Conservation (phyloP, 1,139 yeast genomes). For the Kazachstania sp. region DNA sequence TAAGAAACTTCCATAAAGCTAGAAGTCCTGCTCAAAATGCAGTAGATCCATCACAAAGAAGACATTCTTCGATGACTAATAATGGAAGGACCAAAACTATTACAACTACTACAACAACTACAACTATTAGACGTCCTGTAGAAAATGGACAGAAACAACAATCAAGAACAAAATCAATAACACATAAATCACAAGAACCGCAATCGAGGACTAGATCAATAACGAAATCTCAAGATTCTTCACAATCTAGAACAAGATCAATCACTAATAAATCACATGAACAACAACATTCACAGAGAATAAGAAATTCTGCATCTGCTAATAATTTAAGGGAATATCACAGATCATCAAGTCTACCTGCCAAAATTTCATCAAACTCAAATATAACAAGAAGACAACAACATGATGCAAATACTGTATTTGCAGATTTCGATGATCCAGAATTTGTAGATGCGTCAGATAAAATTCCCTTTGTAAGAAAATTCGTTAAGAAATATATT, state of each 20-base stretch:
- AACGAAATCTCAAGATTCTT: neutral
- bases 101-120: neutral
- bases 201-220: neutral
- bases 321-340: constrained; percentile 2
- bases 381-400: constrained; percentile 8
- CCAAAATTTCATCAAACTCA: neutral
- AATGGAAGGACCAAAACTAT: neutral
- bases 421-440: constrained; percentile 25
- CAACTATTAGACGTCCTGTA: neutral
- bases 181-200: neutral
- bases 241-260: neutral
- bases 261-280: neutral
- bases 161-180: too few species aligned
- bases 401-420: constrained; percentile 19
- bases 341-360: constrained; percentile 16
- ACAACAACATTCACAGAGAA: neutral
- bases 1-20: constrained; percentile 6
- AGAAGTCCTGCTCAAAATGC: neutral
- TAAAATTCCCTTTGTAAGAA: neutral
- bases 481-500: constrained; percentile 35
- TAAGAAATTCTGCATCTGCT: constrained; percentile 2
- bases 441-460: constrained; percentile 4
- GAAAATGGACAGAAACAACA: too few species aligned
- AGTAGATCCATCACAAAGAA: neutral
- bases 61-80: neutral